Evolutionary conservation across 2,329 filamentous ascomycete genomes (phyloP).

Genomic region (Aureobasidium sp.): DNA sequence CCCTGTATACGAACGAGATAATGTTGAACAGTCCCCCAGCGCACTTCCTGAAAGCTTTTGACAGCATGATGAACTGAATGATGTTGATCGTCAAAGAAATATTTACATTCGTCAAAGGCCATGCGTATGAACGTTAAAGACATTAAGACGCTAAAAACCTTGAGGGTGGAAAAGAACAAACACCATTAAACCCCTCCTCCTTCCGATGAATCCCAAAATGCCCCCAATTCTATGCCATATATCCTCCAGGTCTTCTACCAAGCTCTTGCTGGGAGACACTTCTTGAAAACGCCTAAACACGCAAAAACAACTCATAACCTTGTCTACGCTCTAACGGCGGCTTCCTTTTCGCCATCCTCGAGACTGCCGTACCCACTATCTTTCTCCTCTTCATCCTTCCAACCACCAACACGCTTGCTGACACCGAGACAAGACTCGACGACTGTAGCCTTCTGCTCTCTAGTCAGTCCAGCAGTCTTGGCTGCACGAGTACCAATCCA

Average conservation of each 20-base stretch:
- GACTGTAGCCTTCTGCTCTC: conserved; percentile 29
- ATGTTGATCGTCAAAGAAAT: background rate
- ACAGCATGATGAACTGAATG: too few species aligned
- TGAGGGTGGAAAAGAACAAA: background rate
- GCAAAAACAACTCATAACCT: background rate
- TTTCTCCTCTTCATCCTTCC: conserved; percentile 19
- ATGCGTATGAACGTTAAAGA: background rate
- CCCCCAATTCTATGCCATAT: background rate
- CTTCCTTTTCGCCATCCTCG: conserved; percentile 4
- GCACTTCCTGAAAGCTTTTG: too few species aligned
- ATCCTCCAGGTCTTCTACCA: background rate
- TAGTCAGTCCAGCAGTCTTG: conserved; percentile 30
- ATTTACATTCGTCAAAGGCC: background rate
- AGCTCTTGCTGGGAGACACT: background rate
- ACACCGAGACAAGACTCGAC: conserved; percentile 34
- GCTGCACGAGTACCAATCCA: conserved; percentile 40
- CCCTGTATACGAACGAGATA: too few species aligned
- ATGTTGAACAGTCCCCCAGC: too few species aligned
- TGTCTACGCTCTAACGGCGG: background rate
- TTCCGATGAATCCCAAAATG: background rate
- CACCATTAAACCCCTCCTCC: background rate
- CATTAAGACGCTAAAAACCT: background rate
- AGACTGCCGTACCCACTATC: conserved; percentile 25
- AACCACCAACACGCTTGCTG: conserved; percentile 36
- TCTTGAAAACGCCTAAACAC: background rate